Percentiles rank a stretch among this genome's conserved stretches.
phyloP scores from a whole-genome alignment of 2,329 filamentous ascomycete genomes.

The Didymella arachidicola region DNA sequence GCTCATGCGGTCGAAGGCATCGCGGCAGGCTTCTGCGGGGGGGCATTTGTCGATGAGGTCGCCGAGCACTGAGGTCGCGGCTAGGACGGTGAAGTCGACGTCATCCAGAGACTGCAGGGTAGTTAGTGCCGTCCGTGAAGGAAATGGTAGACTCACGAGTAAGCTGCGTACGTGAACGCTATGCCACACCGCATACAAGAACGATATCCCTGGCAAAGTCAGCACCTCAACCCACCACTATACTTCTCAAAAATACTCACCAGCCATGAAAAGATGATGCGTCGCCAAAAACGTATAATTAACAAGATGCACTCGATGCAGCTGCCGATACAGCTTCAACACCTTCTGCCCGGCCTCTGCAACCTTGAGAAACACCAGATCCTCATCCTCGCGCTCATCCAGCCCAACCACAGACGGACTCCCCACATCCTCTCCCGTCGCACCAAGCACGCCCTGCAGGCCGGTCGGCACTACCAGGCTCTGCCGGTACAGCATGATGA shows the following conservation, averaged over 20 bases:
- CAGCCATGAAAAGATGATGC: constrained; percentile 96
- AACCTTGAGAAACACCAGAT: constrained; percentile 91
- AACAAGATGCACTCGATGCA: constrained; percentile 86
- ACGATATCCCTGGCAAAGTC: constrained; percentile 72
- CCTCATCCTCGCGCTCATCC: constrained; percentile 80
- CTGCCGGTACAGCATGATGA: constrained; percentile 95
- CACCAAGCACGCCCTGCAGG: constrained; percentile 78
- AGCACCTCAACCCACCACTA: constrained; percentile 17
- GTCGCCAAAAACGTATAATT: constrained; percentile 97
- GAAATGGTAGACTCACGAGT: constrained; percentile 66
- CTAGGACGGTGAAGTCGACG: constrained; percentile 95
- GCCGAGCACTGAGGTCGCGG: constrained; percentile 88
- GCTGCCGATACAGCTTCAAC: constrained; percentile 84
- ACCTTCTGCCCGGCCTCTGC: constrained; percentile 95
- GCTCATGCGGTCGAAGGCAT: constrained; percentile 93
- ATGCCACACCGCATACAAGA: constrained; percentile 97
- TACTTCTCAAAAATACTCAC: constrained; percentile 55
- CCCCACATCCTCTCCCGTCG: constrained; percentile 64
- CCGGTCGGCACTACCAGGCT: constrained; percentile 85
- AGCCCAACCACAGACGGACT: constrained; percentile 66
- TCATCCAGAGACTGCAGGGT: constrained; percentile 77
- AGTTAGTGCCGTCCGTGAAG: constrained; percentile 19
- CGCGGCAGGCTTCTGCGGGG: constrained; percentile 90
- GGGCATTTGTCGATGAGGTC: constrained; percentile 95
- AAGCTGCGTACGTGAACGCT: constrained; percentile 86